Conservation (phyloP, 257 asterid species). For the Fraxinus anomala region DNA sequence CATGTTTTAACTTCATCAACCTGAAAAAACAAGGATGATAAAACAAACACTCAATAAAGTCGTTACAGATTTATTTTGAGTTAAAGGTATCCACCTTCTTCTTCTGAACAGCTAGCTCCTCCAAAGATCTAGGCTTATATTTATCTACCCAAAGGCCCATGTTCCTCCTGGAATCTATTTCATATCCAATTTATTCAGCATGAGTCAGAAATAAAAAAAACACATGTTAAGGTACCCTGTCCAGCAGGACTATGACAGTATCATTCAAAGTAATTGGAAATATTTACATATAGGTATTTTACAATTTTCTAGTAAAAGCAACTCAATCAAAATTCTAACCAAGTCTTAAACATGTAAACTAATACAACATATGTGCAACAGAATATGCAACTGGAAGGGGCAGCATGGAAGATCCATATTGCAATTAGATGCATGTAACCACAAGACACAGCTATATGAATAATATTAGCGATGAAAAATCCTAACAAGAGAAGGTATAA, state of each 20-base stretch:
- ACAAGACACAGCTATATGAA: neutral
- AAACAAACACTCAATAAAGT: constrained; percentile 22
- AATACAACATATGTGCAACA: neutral
- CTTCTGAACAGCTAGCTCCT: constrained; percentile 88
- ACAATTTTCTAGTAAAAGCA: constrained; percentile 6
- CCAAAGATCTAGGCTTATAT: constrained; percentile 67
- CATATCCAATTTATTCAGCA: constrained; percentile 19
- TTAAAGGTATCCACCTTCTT: constrained; percentile 60
- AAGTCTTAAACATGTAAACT: neutral
- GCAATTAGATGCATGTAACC: constrained; percentile 6
- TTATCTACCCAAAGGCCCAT: constrained; percentile 74
- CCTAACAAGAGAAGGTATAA: neutral
- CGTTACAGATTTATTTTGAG: constrained; percentile 7
- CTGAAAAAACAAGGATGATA: constrained; percentile 48
- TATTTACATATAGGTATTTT: constrained; percentile 2
- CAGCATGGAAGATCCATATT: constrained; percentile 2
- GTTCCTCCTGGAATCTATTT: constrained; percentile 48
- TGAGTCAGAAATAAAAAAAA: constrained; percentile 26
- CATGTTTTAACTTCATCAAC: constrained; percentile 83
- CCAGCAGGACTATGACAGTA: neutral
- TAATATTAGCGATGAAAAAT: constrained; percentile 2
- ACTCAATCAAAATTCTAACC: constrained; percentile 6
- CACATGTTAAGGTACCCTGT: constrained; percentile 4
- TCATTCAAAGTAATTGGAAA: constrained; percentile 6
- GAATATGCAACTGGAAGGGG: constrained; percentile 14